These are phyloP conservation scores for Penicillium salamii DNA, from an alignment of 495 filamentous ascomycete genomes.

Conservation along the genomic window DNA sequence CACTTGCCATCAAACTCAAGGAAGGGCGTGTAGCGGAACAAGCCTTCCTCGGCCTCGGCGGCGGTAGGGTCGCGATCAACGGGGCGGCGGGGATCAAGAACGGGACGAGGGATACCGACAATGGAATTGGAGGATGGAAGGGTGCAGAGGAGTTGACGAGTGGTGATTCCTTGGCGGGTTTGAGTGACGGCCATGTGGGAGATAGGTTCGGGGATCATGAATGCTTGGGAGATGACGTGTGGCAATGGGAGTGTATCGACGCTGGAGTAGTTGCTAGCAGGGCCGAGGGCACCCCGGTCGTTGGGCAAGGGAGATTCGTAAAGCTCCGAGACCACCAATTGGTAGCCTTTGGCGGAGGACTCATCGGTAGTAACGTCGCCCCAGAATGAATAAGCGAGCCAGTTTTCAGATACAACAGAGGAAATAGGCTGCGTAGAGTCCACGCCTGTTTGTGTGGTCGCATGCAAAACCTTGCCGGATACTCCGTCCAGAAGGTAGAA, in stretches of 20 bases:
- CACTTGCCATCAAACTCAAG: slow-evolving; percentile 84
- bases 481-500: slow-evolving; percentile 86
- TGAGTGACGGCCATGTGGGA: slow-evolving; percentile 78
- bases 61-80: slow-evolving; percentile 79
- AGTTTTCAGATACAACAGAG: slow-evolving; percentile 85
- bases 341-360: slow-evolving; percentile 73
- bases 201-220: slow-evolving; percentile 72
- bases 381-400: slow-evolving; percentile 90
- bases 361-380: slow-evolving; percentile 47
- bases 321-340: slow-evolving; percentile 81
- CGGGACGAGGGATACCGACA: slow-evolving; percentile 69
- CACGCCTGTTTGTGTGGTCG: slow-evolving; percentile 65
- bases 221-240: slow-evolving; percentile 73
- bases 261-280: slow-evolving; percentile 68
- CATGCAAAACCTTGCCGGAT: slow-evolving; percentile 74
- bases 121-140: slow-evolving; percentile 69
- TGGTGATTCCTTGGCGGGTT: slow-evolving; percentile 91
- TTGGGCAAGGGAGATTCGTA: slow-evolving; percentile 83
- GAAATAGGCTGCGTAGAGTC: slow-evolving; percentile 73
- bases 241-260: slow-evolving; percentile 50
- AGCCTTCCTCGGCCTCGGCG: slow-evolving; percentile 77
- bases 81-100: slow-evolving; percentile 86
- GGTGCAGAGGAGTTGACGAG: slow-evolving; percentile 74
- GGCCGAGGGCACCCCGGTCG: slow-evolving; percentile 76
- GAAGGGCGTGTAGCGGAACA: slow-evolving; percentile 69